phyloP scores from a whole-genome alignment of 2,329 filamentous ascomycete species.

The Penicillium digitatum region DNA sequence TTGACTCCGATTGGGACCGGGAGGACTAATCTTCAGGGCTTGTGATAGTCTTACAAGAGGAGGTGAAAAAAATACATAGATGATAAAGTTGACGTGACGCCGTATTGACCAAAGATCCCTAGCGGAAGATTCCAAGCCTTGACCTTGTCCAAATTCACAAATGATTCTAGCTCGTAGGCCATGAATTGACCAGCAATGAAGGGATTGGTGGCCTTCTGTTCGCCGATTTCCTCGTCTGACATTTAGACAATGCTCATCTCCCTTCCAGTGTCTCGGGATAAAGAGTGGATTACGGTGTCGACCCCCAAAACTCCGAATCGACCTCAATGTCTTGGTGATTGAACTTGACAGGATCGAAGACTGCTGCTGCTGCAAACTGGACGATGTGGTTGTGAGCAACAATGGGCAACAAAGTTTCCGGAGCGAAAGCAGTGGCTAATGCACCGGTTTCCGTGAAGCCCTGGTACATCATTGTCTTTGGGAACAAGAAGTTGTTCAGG shows the following conservation, averaged over 20 bases:
- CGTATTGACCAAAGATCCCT: neutral
- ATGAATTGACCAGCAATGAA: neutral
- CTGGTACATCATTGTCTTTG: neutral
- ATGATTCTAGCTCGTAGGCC: neutral
- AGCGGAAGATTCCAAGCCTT: neutral
- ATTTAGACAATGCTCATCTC: neutral
- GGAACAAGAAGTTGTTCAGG: constrained; percentile 46
- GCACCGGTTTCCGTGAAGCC: neutral
- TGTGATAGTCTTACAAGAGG: no score
- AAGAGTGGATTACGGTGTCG: neutral
- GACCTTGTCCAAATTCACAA: neutral
- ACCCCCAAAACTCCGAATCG: neutral
- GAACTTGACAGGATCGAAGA: neutral
- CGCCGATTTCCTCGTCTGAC: neutral
- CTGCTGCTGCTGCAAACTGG: neutral
- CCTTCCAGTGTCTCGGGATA: neutral
- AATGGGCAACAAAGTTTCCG: neutral
- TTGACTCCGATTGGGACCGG: no score
- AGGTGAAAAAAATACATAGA: no score
- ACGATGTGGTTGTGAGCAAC: neutral
- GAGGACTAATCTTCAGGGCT: no score
- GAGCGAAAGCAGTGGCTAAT: neutral
- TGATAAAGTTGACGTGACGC: no score
- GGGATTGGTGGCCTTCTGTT: neutral
- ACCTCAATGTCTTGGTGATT: neutral